Base-by-base conservation (phyloP, 805 yeast species). In the Lipomyces japonicus region DNA sequence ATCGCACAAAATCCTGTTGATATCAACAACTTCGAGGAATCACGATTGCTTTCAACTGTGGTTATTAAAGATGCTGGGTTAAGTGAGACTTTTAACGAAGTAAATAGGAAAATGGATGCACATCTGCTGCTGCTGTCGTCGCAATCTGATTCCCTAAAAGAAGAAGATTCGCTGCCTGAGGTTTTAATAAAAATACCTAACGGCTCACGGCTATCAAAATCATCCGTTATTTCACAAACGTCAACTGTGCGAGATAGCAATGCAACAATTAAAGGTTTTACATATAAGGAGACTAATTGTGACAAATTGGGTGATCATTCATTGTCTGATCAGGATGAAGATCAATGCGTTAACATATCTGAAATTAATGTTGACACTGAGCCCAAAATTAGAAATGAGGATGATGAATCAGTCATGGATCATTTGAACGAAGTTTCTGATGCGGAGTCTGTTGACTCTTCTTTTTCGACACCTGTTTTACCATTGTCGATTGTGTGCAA, bases 231-330 rank as follows among this genome's bases (percentile, higher is more conserved):
- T 10, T 41, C 46, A 2, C 36, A 39, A 12, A n/a, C 50, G 12
- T 50, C 53, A 18, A 50, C 53, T 14, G 42, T 44, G 6, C 43
- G 52, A 2, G 55, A 48, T 23, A 51, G 55, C 44, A 45, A 47
- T 28, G 39, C 44, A 6, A 51, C 55, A 14, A 31, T 51, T 7
- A 32, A 31, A 32, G 26, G 21, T 4, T 36, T 39, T n/a, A 42
- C 28, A 4, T 22, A 21, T n/a, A 3, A 21, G 1, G 42, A 18
- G 16, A n/a, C 26, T 18, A 44, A 28, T 30, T 22, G 46, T 9
- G 44, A 40, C 24, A 32, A 46, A 25, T 34, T 45, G 14, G 6
- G 18, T 3, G 54, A 50, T 19, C 19, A 12, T 30, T 34, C 52
- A n/a, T 31, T 39, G 44, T 44, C 49, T n/a, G 49, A 44, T 18